phyloP scores from a whole-genome alignment of 768 basidiomycete species.

The Xerocomellus dryophilus region DNA sequence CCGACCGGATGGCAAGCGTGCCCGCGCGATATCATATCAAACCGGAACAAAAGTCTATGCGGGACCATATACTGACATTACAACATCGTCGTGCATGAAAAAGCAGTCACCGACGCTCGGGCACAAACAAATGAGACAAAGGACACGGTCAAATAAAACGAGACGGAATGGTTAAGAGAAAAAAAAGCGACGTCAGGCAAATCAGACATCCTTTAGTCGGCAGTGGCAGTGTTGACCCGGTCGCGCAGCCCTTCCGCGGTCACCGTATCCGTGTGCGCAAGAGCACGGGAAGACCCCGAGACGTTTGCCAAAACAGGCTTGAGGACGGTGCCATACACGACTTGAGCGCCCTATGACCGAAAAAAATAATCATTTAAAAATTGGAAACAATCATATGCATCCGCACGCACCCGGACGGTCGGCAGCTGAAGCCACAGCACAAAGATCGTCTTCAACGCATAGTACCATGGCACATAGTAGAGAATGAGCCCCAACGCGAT shows the following conservation, averaged over 20 bases:
- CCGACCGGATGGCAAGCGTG: not conserved
- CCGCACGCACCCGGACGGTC: conserved; percentile 67
- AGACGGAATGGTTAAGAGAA: not conserved
- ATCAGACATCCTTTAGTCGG: conserved; percentile 27
- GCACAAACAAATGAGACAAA: not conserved
- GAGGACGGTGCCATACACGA: conserved; percentile 69
- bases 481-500: conserved; percentile 80
- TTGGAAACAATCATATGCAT: not conserved
- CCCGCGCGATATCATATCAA: conserved; percentile 1
- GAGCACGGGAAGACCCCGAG: conserved; percentile 40
- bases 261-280: conserved; percentile 50
- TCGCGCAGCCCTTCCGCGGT: conserved; percentile 47
- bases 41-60: conserved; percentile 18
- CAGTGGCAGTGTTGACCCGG: conserved; percentile 39
- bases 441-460: conserved; percentile 86
- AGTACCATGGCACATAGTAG: conserved; percentile 95
- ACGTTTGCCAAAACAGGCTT: conserved; percentile 77
- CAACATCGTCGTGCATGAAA: conserved; percentile 16
- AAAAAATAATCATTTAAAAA: not conserved
- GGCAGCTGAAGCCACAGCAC: conserved; percentile 91
- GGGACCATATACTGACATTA: conserved; percentile 23
- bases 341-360: conserved; percentile 73
- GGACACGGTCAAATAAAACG: not conserved
- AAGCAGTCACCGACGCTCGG: conserved; percentile 14
- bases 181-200: not conserved